Base-by-base conservation (phyloP, 2,329 filamentous ascomycete genomes). In the Pyricularia pennisetigena region DNA sequence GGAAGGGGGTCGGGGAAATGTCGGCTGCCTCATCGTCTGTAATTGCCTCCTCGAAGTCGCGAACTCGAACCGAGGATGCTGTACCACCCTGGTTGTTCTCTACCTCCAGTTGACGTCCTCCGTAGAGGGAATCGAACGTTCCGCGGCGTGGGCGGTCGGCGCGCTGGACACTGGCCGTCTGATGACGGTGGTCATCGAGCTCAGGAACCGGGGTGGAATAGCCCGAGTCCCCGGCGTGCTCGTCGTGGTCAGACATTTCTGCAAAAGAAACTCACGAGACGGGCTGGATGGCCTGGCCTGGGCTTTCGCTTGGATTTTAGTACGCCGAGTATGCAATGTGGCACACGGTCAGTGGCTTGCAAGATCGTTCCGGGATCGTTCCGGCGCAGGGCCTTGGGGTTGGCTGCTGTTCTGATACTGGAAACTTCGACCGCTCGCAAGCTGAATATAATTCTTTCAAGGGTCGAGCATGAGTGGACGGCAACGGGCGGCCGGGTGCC, bases 11-110 rank as follows among this genome's bases (percentile, higher is more conserved):
- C 7, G 80, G 79, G n/a, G 83, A 82, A 7, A 77, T 71, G 26
- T 80, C 80, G 16, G 79, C 80, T 72, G 79, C 83, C 61, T 91
- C 90, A 67, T 97, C 94, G 72, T 97, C 92, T 57, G 90, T 81
- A 41, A 97, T 83, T 16, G 92, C 93, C 72, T 95, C 88, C 77
- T 97, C 94, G 72, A 97, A 97, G 76, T 97, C 93, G 68, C 92
- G 87, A 57, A 91, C 84, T 29, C 79, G 78, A 35, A 85, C 77
- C 73, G 67, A 75, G 74, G 30, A 79, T 78, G 74, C 72, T 16
- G 79, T 74, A 29, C 80, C 77, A 71, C 82, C 72, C 69, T 84
- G 82, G 54, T 82, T 30, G 5, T 24, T 64, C 20, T 64, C 57
- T n/a, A 16, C 12, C 57, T 73, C 72, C 24, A 68, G 65, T 62